Base-by-base conservation (phyloP, 495 filamentous ascomycete genomes). In the Aspergillus kassunensis region DNA sequence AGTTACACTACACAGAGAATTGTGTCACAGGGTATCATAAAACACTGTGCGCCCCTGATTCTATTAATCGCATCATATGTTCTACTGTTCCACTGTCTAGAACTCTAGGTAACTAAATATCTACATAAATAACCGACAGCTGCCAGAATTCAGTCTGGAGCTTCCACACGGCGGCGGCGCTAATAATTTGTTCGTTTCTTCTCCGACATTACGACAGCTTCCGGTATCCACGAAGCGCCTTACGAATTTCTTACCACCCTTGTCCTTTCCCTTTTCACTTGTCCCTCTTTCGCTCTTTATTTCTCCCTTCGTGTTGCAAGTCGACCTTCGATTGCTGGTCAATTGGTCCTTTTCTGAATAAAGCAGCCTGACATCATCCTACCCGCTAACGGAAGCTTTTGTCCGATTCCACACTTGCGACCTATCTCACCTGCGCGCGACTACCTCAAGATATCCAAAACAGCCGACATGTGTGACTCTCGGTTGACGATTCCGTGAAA, bases 401-500 rank as follows among this genome's bases (percentile, higher is more conserved):
- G 29, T 21, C 39, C 42, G 16, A 20, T 31, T 36, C 15, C 31
- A 23, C 41, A 21, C 30, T n/a, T 33, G 6, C 11, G 18, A 3
- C 5, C 30, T 16, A 0, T 23, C 49, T 30, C 36, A 21, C 6
- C 27, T n/a, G n/a, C n/a, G n/a, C n/a, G n/a, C n/a, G n/a, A n/a
- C n/a, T n/a, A n/a, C n/a, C n/a, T n/a, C n/a, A n/a, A n/a, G 33
- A 18, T 44, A n/a, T 39, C 21, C 9, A 27, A 19, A 44, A 2
- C 29, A 36, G 41, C 50, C 47, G 53, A 54, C 42, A 60, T 59
- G 57, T 46, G 13, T 49, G 31, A 13, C 25, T 48, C 30, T 11
- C 36, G n/a, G 23, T 15, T 11, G 29, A 48, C 36, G 20, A 11
- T 50, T 24, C 33, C 49, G 44, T 54, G 54, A 47, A 49, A 44